A percentile compares a stretch with the other conserved stretches of the same genome.
Evolutionary conservation across 176 grass and related monocot species (phyloP).

Genomic region (Calamus simplicifolius): DNA sequence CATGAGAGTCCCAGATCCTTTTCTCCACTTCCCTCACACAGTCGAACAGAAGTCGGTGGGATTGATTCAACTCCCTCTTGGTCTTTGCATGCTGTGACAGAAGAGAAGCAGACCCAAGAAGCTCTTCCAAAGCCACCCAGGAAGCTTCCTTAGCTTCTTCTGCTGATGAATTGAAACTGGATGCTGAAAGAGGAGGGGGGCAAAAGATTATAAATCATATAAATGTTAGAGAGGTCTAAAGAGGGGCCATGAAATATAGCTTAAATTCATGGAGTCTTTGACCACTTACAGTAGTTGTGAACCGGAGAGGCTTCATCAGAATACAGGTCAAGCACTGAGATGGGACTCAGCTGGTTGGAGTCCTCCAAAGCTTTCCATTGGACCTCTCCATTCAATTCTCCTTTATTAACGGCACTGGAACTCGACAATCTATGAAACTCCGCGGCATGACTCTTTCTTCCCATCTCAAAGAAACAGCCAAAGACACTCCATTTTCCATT

Average conservation of each 20-base stretch:
- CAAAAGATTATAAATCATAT: not conserved
- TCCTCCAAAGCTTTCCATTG: conserved; percentile 25
- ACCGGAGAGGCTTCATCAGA: conserved; percentile 43
- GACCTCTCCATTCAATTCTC: not conserved
- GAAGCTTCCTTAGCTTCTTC: not conserved
- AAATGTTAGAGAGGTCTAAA: conserved; percentile 1
- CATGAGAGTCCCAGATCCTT: conserved; percentile 8
- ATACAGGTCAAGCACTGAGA: conserved; percentile 73
- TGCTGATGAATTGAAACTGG: conserved; percentile 26
- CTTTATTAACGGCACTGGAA: conserved; percentile 20
- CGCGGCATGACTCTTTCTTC: not conserved
- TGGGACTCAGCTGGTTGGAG: conserved; percentile 75
- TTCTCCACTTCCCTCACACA: conserved; percentile 21
- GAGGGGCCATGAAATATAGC: too few relatives aligned
- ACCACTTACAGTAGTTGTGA: conserved; percentile 1
- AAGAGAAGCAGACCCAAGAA: conserved; percentile 24
- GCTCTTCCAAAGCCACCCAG: conserved; percentile 8
- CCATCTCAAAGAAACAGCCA: conserved; percentile 23
- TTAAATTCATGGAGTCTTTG: not conserved
- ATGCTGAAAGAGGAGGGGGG: conserved; percentile 25
- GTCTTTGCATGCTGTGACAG: not conserved
- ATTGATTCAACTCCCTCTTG: conserved; percentile 25
- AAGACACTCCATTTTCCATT: conserved; percentile 10
- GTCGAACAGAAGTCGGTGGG: conserved; percentile 12
- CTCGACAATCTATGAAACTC: conserved; percentile 46